A percentile compares a stretch with the other conserved stretches of the same genome.
Evolutionary conservation across 306 rosid genomes (phyloP).

Genomic region (Corylus avellana): DNA sequence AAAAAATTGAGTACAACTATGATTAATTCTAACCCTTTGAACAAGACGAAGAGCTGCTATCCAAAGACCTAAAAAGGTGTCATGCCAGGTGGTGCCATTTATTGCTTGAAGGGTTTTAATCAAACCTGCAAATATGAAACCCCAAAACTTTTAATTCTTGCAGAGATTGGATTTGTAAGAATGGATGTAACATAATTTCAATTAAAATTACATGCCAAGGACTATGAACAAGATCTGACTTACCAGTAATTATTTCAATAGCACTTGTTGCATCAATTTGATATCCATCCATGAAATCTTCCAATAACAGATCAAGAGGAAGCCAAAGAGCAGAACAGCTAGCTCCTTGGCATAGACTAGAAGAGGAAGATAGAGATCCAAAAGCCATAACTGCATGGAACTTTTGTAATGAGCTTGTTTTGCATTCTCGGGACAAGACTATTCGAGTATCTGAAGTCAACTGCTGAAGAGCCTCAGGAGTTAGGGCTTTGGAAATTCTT

Average conservation of each 20-base stretch:
- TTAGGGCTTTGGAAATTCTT: constrained; percentile 66
- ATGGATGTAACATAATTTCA: constrained; percentile 6
- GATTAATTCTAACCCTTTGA: constrained; percentile 75
- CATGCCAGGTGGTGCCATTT: constrained; percentile 93
- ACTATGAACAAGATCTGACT: background rate
- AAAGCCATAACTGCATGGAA: constrained; percentile 70
- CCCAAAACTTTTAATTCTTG: constrained; percentile 18
- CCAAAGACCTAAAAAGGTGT: constrained; percentile 94
- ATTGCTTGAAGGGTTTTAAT: constrained; percentile 88
- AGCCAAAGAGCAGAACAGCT: constrained; percentile 88
- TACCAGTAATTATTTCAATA: constrained; percentile 79
- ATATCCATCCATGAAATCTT: constrained; percentile 98
- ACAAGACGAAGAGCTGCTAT: constrained; percentile 87
- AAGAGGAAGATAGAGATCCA: constrained; percentile 74
- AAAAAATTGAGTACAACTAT: constrained; percentile 7
- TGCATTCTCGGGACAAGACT: constrained; percentile 59
- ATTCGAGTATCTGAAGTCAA: constrained; percentile 53
- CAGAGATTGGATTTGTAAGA: constrained; percentile 16
- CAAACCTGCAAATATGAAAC: constrained; percentile 61
- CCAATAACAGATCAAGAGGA: constrained; percentile 90
- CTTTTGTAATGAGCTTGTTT: constrained; percentile 68
- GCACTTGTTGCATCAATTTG: constrained; percentile 88
- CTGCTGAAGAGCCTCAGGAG: constrained; percentile 59
- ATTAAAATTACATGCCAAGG: constrained; percentile 24
- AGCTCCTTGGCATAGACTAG: constrained; percentile 73